phyloP scores from a whole-genome alignment of 2,329 filamentous ascomycete genomes.

The Ophiostoma pallidulum region DNA sequence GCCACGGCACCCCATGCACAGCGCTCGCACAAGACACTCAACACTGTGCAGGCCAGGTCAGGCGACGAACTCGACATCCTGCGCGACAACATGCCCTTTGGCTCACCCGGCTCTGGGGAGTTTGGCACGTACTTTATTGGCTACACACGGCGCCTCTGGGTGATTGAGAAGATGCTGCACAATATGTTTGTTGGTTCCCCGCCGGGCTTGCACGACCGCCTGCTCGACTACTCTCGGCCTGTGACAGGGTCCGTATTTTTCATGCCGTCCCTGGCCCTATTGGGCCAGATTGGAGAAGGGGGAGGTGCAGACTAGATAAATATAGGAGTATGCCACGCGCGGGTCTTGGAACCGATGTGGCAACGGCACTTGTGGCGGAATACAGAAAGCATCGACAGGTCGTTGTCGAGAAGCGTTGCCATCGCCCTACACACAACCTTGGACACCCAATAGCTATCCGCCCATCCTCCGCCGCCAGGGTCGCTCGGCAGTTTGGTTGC shows the following conservation, averaged over 20 bases:
- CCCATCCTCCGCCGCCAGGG: too few species aligned
- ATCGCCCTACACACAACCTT: too few species aligned
- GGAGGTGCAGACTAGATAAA: too few species aligned
- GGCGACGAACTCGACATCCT: slow-evolving; percentile 44
- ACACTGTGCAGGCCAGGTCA: slow-evolving; percentile 41
- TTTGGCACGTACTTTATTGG: slow-evolving; percentile 52
- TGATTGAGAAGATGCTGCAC: slow-evolving; percentile 48
- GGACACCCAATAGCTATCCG: too few species aligned
- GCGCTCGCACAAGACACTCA: slow-evolving; percentile 44
- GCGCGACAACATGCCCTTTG: slow-evolving; percentile 53
- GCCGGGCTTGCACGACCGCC: slow-evolving; percentile 42
- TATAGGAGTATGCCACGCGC: too few species aligned
- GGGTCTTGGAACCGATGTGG: too few species aligned
- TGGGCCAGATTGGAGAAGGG: too few species aligned
- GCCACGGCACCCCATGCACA: slow-evolving; percentile 29
- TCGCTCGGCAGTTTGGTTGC: too few species aligned
- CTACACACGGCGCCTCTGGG: slow-evolving; percentile 44
- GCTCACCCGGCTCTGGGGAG: slow-evolving; percentile 38
- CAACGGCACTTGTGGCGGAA: too few species aligned
- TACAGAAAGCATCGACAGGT: too few species aligned
- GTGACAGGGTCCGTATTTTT: slow-evolving; percentile 46
- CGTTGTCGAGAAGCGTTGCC: too few species aligned
- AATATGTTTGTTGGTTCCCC: slow-evolving; percentile 48
- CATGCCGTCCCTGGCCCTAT: slow-evolving; percentile 34
- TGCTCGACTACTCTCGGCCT: slow-evolving; percentile 45